phyloP scores from a whole-genome alignment of 345 rosid species.

The Kernera saxatilis region DNA sequence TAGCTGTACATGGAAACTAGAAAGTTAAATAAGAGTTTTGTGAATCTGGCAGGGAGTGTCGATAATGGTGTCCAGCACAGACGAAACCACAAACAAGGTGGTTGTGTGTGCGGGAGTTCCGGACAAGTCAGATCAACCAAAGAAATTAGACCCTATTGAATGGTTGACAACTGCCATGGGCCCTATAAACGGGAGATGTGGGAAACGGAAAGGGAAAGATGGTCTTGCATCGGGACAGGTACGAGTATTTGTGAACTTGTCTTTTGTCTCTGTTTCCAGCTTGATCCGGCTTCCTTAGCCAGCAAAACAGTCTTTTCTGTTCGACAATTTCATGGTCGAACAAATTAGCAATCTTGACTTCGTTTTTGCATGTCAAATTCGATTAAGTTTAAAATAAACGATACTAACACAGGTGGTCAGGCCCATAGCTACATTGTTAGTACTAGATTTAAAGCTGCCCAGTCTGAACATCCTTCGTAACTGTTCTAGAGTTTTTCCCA shows the following conservation, averaged over 20 bases:
- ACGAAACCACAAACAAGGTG: slow-evolving; percentile 80
- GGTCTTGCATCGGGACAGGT: slow-evolving; percentile 98
- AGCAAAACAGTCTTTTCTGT: too few relatives aligned
- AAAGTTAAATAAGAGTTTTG: background rate
- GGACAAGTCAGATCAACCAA: slow-evolving; percentile 46
- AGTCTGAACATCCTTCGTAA: too few relatives aligned
- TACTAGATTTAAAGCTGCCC: too few relatives aligned
- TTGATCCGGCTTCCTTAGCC: too few relatives aligned
- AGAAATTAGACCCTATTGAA: slow-evolving; percentile 74
- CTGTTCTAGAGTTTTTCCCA: too few relatives aligned
- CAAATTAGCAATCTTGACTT: too few relatives aligned
- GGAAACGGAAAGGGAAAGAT: slow-evolving; percentile 87
- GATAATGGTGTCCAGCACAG: slow-evolving; percentile 79
- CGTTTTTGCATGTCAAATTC: too few relatives aligned
- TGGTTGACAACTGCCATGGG: slow-evolving; percentile 77
- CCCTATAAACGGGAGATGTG: slow-evolving; percentile 85
- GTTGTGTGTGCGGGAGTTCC: slow-evolving; percentile 91
- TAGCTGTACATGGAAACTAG: background rate
- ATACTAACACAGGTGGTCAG: too few relatives aligned
- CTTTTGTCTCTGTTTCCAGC: background rate
- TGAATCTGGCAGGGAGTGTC: slow-evolving; percentile 59
- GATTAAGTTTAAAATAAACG: too few relatives aligned
- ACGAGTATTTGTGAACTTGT: slow-evolving; percentile 4
- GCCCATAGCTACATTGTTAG: too few relatives aligned
- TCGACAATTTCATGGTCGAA: too few relatives aligned